Base-by-base conservation (phyloP, 2,329 filamentous ascomycete genomes). In the Pseudocercospora vitis region DNA sequence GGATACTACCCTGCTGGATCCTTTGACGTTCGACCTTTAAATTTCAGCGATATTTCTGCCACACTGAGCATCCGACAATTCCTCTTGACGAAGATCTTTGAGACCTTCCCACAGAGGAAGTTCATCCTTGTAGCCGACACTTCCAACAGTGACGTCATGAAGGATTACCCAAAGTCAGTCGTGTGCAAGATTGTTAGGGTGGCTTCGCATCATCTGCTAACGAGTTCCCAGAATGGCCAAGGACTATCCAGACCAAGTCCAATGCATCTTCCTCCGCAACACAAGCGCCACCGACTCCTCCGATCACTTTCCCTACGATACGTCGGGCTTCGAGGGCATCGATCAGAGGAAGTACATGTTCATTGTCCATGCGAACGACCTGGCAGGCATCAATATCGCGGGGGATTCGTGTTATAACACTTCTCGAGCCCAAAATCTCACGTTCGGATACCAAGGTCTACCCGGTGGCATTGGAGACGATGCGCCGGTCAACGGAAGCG, bases 41-140 rank as follows among this genome's bases (percentile, higher is more conserved):
- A 91, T 75, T 90, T 91, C 73, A 86, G 81, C n/a, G 86, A 91
- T 59, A 76, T 87, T 9, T 76, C 73, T n/a, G 87, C 85, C 3
- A 90, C 87, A 0, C 77, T 91, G 31, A 80, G 80, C 4, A 88
- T 91, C 65, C 85, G 88, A 44, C 81, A 81, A 53, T 87, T 77
- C 70, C 77, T 91, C 1, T 79, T 91, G 12, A 77, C 83, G 57
- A 88, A 85, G 69, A 75, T 91, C 58, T 89, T 91, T 69, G 76
- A 84, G 68, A 91, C 87, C 0, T 91, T 86, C 66, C 88, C 88
- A 0, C 64, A 85, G 61, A 81, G 88, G 37, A 88, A 87, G 62
- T 91, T 91, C 65, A 80, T 91, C 55, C 79, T 91, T 7, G 74
- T 91, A 2, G 88, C 84, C 26, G 88, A 91, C 66, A 91, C 87